Base-by-base conservation (phyloP, 2,329 filamentous ascomycete species). In the Microsporum ferrugineum region DNA sequence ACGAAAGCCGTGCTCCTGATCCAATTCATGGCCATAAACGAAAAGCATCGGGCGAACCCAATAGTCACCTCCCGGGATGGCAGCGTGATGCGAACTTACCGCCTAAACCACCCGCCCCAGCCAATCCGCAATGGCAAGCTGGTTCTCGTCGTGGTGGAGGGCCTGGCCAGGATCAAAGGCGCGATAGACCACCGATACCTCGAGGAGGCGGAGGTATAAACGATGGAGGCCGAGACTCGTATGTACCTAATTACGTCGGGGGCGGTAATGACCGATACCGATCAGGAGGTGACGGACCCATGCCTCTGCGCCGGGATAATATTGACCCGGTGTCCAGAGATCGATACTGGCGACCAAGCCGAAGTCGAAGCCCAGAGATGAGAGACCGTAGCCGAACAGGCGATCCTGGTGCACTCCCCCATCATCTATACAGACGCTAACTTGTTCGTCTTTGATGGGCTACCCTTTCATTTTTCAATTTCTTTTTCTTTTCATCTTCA, bases 201-300 rank as follows among this genome's bases (percentile, higher is more conserved):
- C 68, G 70, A 8, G 61, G 63, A 14, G 65, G 65, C 23, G 65
- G 65, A 34, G 49, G 49, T 36, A 36, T 55, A 14, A 55, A n/a
- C 36, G 66, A 73, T 17, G 66, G 65, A 34, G 68, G 66, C 57
- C 12, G 70, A 34, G 73, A 76, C 60, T 73, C 72, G 6, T 76
- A 76, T 61, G 66, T 73, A 36, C 73, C 74, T 1, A 71, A 65
- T 36, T 74, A 76, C 60, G 66, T 67, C 43, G 65, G 49, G n/a
- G 49, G 49, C 5, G 33, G 29, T 55, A 63, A 38, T 17, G 59
- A 63, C 45, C 60, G 65, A 34, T 60, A 60, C 31, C 41, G 53
- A 39, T 49, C 38, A 34, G 31, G 55, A 17, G 51, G 56, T 51
- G 58, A 57, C 59, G 33, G 59, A 39, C 27, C 57, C 31, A 49